Base-by-base conservation (phyloP, 2,329 filamentous ascomycete species). In the Xylaria sp. region DNA sequence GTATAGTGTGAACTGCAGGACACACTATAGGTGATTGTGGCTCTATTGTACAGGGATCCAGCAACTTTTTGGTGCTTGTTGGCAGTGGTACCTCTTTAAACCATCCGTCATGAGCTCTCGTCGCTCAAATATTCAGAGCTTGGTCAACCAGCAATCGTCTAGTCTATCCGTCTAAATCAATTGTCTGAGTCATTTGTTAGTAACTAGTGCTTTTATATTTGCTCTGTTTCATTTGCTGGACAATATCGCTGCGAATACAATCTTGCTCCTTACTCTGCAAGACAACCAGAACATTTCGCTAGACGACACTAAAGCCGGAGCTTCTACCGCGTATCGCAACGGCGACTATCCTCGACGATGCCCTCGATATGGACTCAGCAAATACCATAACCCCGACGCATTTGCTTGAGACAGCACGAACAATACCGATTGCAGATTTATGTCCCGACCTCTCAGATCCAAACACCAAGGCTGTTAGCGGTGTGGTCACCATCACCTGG, bases 401-500 rank as follows among this genome's bases (percentile, higher is more conserved):
- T 37, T 57, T 65, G 35, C 69, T 72, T 51, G 65, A 64, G 57
- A 57, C 68, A 37, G 73, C 74, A 57, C 70, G 74, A 15, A 73
- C 77, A 23, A 84, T 83, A 9, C 78, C 85, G 17, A 89, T 89
- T 69, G 80, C 87, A 7, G 78, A 85, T 63, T 79, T 89, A 35
- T 74, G 69, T 35, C 85, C 86, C 5, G 77, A 80, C 8, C 70
- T 87, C 5, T 59, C 76, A 14, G 74, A 82, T 12, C 74, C 76
- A 23, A 60, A 72, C 2, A 74, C 77, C 5, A 78, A 78, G 63
- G 78, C 80, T 12, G 77, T 97, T 33, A 84, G 86, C 61, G 93
- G 91, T 40, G 82, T 91, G 15, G 87, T 97, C 21, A 94, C 92
- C 8, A 87, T 98, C 37, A 88, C 92, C 61, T 98, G 94, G 94